Base-by-base conservation (phyloP, 805 yeast genomes). In the Myxozyma sirexii region DNA sequence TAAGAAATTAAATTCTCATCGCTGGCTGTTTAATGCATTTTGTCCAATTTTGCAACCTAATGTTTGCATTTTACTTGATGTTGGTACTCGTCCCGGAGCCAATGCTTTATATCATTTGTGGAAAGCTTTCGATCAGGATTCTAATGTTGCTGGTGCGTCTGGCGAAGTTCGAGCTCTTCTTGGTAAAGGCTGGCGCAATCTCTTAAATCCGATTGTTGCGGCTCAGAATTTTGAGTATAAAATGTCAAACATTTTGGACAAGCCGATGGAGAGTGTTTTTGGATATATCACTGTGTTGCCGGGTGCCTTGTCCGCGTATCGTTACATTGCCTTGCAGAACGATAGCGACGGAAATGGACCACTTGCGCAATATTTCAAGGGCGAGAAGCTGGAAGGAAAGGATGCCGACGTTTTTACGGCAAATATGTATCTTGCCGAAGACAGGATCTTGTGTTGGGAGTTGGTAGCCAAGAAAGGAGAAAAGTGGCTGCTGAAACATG, bases 111-210 rank as follows among this genome's bases (percentile, higher is more conserved):
- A 94, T 70, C 94, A 93, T 68, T 78, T 94, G 60, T 94, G 99
- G 99, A 94, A 94, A 74, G 96, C 97, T 0, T 94, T 94, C 74
- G 99, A 94, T 73, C 82, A 85, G 67, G 97, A 94, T 71, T 91
- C 97, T 1, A 92, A 93, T 69, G 97, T 94, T 54, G 99, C 97
- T 0, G 99, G 99, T 64, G 99, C 97, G 1, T 97, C 98, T 13
- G 99, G 99, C 63, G 98, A 94, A 74, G 92, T 94, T 71, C 88
- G 88, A 63, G 90, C 98, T 0, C 87, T 93, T 89, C 91, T 90
- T 69, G 99, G 99, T 45, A 88, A 85, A 68, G 87, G 85, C 29
- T 90, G 97, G 82, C 69, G 76, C 24, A 90, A 92, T 65, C 77
- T 92, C 44, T 65, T 85, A 19, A 93, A 93, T 71, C 98, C 99